Conservation (phyloP, 2,329 filamentous ascomycete genomes). For the Raffaelea albimanens region DNA sequence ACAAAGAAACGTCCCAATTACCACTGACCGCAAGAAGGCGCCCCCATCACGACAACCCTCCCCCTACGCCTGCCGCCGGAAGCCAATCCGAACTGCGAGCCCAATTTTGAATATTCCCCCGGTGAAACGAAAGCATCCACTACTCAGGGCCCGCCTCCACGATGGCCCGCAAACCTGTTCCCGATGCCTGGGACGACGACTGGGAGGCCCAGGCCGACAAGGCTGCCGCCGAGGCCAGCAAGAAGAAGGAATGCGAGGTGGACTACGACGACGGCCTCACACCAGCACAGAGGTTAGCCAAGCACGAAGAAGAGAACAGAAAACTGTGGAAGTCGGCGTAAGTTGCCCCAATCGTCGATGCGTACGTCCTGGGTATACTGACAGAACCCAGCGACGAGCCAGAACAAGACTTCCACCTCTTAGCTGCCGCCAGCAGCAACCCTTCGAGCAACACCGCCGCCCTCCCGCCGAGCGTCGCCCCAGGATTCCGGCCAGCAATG, state of each 20-base stretch:
- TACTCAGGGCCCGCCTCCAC: no score
- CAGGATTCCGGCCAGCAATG: conserved; percentile 70
- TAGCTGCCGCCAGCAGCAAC: conserved; percentile 22
- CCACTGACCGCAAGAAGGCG: no score
- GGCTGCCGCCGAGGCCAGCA: conserved; percentile 22
- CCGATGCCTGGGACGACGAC: conserved; percentile 84
- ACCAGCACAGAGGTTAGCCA: conserved; percentile 68
- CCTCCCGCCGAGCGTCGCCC: conserved; percentile 40
- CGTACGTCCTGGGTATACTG: no score
- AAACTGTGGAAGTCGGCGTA: conserved; percentile 88
- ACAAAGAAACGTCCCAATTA: no score
- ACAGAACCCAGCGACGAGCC: conserved; percentile 66
- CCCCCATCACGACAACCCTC: no score
- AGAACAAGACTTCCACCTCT: conserved; percentile 59
- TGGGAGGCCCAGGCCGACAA: conserved; percentile 74
- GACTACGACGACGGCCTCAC: conserved; percentile 35
- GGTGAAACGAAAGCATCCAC: no score
- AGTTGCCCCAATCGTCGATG: conserved; percentile 18
- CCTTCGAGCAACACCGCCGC: conserved; percentile 28
- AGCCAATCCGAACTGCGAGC: no score
- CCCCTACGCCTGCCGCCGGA: no score
- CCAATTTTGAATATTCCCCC: no score
- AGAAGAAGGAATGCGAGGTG: no score
- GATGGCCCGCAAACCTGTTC: conserved; percentile 40
- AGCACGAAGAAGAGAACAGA: conserved; percentile 75